Percentiles rank a stretch among this genome's conserved stretches.
These are phyloP conservation scores for Iris pallida DNA, from an alignment of 116 monocot genomes.

Conservation along the genomic window DNA sequence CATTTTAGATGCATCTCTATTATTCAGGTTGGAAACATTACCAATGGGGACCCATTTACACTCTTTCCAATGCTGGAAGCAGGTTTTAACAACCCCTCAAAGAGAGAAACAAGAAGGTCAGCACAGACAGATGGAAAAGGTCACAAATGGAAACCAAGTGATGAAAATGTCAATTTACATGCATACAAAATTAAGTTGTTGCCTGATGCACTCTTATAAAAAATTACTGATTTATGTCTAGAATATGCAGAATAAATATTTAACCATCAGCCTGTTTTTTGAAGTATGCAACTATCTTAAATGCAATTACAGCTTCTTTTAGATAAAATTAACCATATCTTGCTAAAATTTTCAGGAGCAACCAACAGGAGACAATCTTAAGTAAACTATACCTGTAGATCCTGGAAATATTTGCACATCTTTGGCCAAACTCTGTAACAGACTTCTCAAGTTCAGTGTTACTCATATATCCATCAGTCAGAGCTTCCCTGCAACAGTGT, in stretches of 20 bases:
- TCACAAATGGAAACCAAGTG: background rate
- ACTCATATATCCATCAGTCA: slow-evolving; percentile 69
- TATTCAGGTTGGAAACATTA: slow-evolving; percentile 18
- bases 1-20: background rate
- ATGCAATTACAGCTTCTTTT: no score
- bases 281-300: no score
- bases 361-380: background rate
- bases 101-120: slow-evolving; percentile 51
- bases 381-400: slow-evolving; percentile 66
- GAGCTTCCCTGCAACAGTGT: slow-evolving; percentile 35
- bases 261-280: no score
- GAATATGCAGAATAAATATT: background rate
- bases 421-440: slow-evolving; percentile 53
- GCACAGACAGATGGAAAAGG: slow-evolving; percentile 6
- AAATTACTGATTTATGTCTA: background rate
- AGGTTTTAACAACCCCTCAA: slow-evolving; percentile 48
- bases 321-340: no score
- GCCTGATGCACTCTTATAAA: background rate
- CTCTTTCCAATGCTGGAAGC: slow-evolving; percentile 83
- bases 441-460: slow-evolving; percentile 69
- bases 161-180: background rate
- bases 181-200: background rate
- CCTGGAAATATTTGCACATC: slow-evolving; percentile 71
- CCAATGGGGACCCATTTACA: slow-evolving; percentile 64
- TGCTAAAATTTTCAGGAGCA: background rate